These are phyloP conservation scores for Hevea brasiliensis DNA, from an alignment of 345 rosid species.

Conservation along the genomic window DNA sequence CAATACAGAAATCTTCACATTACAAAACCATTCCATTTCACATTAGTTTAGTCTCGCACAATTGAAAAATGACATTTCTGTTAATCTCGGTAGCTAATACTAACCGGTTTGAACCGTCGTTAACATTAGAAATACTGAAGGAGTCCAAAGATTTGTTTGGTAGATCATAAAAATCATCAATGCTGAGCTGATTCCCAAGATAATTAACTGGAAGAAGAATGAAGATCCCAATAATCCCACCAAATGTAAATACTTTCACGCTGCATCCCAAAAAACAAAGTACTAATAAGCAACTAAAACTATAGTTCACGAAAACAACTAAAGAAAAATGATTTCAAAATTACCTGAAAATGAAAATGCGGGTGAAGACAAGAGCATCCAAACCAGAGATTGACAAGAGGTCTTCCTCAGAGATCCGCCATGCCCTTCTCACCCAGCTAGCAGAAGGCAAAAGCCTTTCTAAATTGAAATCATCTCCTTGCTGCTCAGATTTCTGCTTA, in stretches of 20 bases:
- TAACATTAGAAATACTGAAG: constrained; percentile 83
- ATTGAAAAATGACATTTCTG: neutral
- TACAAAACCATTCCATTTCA: neutral
- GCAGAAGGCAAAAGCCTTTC: constrained; percentile 75
- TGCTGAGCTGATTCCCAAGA: constrained; percentile 62
- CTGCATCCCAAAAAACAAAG: constrained; percentile 35
- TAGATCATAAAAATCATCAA: constrained; percentile 53
- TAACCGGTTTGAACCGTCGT: constrained; percentile 81
- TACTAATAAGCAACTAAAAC: neutral
- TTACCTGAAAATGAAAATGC: constrained; percentile 73
- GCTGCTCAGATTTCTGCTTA: constrained; percentile 33
- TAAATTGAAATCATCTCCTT: constrained; percentile 42
- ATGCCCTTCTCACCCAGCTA: constrained; percentile 78
- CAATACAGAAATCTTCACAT: neutral
- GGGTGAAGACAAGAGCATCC: constrained; percentile 74
- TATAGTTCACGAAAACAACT: neutral
- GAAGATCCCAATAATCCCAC: constrained; percentile 59
- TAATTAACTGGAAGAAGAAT: constrained; percentile 83
- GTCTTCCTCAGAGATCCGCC: constrained; percentile 65
- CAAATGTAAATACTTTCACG: constrained; percentile 65
- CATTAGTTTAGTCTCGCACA: too few species aligned
- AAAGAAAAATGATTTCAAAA: neutral
- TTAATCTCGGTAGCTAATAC: neutral
- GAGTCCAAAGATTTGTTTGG: constrained; percentile 68
- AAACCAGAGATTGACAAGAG: constrained; percentile 60